Conservation (phyloP, 2,329 filamentous ascomycete genomes). For the Aureobasidium sp. region DNA sequence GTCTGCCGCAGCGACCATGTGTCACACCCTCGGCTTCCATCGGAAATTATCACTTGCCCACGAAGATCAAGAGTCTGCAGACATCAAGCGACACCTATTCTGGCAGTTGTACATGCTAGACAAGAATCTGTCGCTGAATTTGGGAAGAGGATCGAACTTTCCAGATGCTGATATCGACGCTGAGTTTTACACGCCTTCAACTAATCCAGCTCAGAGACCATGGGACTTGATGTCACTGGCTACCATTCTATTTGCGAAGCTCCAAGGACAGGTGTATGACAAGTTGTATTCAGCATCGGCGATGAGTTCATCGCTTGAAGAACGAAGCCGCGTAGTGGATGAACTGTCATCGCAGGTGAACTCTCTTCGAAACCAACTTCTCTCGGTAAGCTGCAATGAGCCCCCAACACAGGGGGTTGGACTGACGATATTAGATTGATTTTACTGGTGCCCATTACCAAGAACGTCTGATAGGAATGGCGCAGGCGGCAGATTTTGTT, state of each 20-base stretch:
- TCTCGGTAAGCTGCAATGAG: background rate
- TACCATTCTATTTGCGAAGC: constrained; percentile 4
- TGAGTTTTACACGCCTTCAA: constrained; percentile 1
- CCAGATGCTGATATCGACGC: constrained; percentile 13
- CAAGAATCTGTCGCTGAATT: constrained; percentile 10
- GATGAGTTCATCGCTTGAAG: background rate
- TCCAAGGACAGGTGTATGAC: constrained; percentile 12
- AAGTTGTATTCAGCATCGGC: constrained; percentile 11
- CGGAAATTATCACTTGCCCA: constrained; percentile 7
- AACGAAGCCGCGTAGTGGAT: background rate
- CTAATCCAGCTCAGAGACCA: constrained; percentile 7
- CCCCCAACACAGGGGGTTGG: accelerated
- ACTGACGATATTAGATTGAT: background rate
- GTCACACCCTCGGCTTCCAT: constrained; percentile 12
- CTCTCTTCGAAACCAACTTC: background rate
- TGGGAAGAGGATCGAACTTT: constrained; percentile 12
- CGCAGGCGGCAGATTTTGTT: constrained; percentile 13
- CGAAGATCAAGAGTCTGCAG: constrained; percentile 2
- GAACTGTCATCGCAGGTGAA: constrained; percentile 1
- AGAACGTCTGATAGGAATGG: constrained; percentile 10
- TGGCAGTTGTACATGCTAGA: constrained; percentile 13
- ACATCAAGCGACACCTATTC: constrained; percentile 13
- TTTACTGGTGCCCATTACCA: constrained; percentile 4
- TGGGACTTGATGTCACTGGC: constrained; percentile 11
- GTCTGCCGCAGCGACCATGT: constrained; percentile 13